A percentile compares a stretch with the other conserved stretches of the same genome.
Evolutionary conservation across 768 basidiomycete genomes (phyloP).

Genomic region (Solioccasus polychromus): DNA sequence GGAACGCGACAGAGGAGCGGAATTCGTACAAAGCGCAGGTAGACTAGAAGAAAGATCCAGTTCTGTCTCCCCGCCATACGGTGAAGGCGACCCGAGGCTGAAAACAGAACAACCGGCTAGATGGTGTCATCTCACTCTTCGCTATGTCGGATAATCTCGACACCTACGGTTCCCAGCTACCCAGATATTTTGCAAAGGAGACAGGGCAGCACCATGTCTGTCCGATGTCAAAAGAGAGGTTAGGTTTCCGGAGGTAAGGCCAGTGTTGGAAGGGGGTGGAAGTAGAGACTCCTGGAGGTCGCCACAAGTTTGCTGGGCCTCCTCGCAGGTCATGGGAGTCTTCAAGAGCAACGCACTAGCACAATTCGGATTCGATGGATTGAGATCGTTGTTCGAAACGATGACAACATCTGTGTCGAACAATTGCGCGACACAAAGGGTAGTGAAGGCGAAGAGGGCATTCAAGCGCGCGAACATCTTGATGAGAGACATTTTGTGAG

Average conservation of each 20-base stretch:
- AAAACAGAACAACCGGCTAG: conserved; percentile 1
- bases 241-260: conserved; percentile 3
- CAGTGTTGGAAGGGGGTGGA: neutral
- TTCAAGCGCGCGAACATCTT: too few species aligned
- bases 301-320: neutral
- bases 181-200: conserved; percentile 1
- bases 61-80: neutral
- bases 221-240: conserved; percentile 4
- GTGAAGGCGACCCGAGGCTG: neutral
- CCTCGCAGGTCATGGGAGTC: neutral
- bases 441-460: neutral
- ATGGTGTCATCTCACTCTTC: neutral
- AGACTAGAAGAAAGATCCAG: neutral
- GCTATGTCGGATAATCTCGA: neutral
- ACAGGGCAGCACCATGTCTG: conserved; percentile 5
- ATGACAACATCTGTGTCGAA: conserved; percentile 5
- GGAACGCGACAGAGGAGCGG: conserved; percentile 19
- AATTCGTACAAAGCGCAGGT: conserved; percentile 19
- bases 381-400: conserved; percentile 14
- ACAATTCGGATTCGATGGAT: conserved; percentile 6
- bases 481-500: too few species aligned
- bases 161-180: conserved; percentile 4
- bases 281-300: conserved; percentile 9
- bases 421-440: neutral
- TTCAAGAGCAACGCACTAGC: conserved; percentile 8